phyloP scores from a whole-genome alignment of 2,329 filamentous ascomycete genomes.

The Capronia americana region DNA sequence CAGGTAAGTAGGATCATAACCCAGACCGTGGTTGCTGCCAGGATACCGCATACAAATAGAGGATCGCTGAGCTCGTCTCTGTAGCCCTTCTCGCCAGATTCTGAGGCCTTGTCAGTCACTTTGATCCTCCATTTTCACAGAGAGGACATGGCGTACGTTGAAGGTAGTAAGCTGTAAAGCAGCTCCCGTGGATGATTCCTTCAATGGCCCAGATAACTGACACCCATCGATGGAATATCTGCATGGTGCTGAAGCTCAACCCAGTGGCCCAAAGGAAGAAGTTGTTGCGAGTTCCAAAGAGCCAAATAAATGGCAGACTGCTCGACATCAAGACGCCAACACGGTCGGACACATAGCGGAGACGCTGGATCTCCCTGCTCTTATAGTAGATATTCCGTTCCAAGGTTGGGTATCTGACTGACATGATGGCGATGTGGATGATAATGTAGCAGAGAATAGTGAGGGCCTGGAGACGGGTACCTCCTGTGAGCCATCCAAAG shows the following conservation, averaged over 20 bases:
- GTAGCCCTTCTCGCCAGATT: background rate
- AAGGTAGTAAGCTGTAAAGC: slow-evolving; percentile 1
- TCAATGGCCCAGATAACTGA: background rate
- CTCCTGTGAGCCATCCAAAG: slow-evolving; percentile 3
- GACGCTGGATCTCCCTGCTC: background rate
- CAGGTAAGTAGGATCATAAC: background rate
- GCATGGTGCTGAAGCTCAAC: slow-evolving; percentile 9
- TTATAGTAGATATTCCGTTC: slow-evolving; percentile 2
- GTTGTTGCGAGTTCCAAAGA: slow-evolving; percentile 6
- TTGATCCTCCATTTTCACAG: background rate
- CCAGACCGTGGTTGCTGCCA: background rate
- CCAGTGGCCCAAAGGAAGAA: slow-evolving; percentile 8
- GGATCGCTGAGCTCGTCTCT: background rate
- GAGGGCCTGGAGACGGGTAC: background rate
- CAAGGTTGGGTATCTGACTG: background rate
- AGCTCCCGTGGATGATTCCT: slow-evolving; percentile 4
- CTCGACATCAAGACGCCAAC: slow-evolving; percentile 2
- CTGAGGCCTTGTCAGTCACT: background rate
- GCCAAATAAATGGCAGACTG: slow-evolving; percentile 1
- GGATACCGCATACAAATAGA: background rate
- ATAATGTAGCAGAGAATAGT: background rate
- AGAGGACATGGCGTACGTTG: background rate
- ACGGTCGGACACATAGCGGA: slow-evolving; percentile 1
- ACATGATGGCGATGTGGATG: slow-evolving; percentile 1
- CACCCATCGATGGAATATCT: slow-evolving; percentile 7